Evolutionary conservation across 495 filamentous ascomycete species (phyloP).

Genomic region (Podospora comata): DNA sequence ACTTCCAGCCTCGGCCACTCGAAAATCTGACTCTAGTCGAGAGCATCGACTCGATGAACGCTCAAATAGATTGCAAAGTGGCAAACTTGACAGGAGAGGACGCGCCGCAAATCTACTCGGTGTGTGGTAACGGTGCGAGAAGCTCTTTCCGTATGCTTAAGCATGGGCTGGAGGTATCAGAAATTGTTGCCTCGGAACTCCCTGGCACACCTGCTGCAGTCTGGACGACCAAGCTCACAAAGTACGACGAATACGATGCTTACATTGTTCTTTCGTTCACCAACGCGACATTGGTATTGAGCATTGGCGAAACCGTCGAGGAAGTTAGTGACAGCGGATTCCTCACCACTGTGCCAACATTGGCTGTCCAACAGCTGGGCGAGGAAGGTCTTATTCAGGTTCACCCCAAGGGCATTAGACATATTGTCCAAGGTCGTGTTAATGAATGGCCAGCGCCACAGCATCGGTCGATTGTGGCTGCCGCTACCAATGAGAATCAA

Average conservation of each 20-base stretch:
- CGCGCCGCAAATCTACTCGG: slow-evolving; percentile 91
- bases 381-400: slow-evolving; percentile 92
- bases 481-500: slow-evolving; percentile 88
- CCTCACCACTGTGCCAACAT: slow-evolving; percentile 75
- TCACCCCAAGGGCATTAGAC: slow-evolving; percentile 89
- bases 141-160: slow-evolving; percentile 89
- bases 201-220: slow-evolving; percentile 82
- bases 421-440: slow-evolving; percentile 78
- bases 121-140: slow-evolving; percentile 81
- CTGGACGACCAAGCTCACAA: slow-evolving; percentile 91
- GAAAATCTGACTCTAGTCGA: slow-evolving; percentile 84
- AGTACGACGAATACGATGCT: slow-evolving; percentile 77
- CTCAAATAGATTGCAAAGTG: slow-evolving; percentile 84
- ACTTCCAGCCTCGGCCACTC: slow-evolving; percentile 75
- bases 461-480: slow-evolving; percentile 93
- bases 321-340: slow-evolving; percentile 93
- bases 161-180: slow-evolving; percentile 87
- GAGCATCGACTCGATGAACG: slow-evolving; percentile 84
- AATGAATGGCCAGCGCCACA: slow-evolving; percentile 94
- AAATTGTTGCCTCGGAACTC: slow-evolving; percentile 89
- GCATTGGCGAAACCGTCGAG: slow-evolving; percentile 94
- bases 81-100: slow-evolving; percentile 86
- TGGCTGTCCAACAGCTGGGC: slow-evolving; percentile 91
- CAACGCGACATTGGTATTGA: slow-evolving; percentile 75
- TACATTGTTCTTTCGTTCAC: slow-evolving; percentile 68